These are phyloP conservation scores for Saprolegnia diclina DNA, from an alignment of 352 stramenopile species.

Conservation along the genomic window DNA sequence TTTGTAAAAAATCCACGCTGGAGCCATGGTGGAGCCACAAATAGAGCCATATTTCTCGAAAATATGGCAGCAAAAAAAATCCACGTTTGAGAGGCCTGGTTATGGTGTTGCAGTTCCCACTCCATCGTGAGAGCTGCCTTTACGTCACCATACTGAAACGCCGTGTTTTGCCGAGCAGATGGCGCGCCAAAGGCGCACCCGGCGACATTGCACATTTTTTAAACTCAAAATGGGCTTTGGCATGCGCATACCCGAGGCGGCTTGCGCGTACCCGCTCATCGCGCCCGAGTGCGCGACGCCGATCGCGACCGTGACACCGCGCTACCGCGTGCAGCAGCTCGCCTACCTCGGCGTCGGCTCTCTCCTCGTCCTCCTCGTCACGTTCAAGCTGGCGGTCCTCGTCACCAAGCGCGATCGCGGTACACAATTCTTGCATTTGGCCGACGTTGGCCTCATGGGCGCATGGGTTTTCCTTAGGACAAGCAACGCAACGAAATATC, in stretches of 20 bases:
- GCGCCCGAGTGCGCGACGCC: neutral
- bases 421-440: neutral
- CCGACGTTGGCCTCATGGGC: neutral
- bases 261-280: neutral
- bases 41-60: no score
- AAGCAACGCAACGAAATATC: neutral
- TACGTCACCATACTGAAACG: neutral
- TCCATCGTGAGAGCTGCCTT: neutral
- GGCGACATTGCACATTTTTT: neutral
- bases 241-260: neutral
- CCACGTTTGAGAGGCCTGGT: no score
- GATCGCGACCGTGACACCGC: neutral
- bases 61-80: no score
- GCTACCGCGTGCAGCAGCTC: neutral
- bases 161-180: no score
- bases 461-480: neutral
- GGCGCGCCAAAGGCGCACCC: no score
- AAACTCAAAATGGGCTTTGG: neutral
- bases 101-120: no score
- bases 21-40: no score
- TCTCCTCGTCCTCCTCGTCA: neutral
- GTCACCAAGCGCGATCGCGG: neutral
- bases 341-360: neutral
- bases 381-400: neutral
- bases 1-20: no score